These are phyloP conservation scores for Luvunga scandens DNA, from an alignment of 345 rosid genomes.

Conservation along the genomic window DNA sequence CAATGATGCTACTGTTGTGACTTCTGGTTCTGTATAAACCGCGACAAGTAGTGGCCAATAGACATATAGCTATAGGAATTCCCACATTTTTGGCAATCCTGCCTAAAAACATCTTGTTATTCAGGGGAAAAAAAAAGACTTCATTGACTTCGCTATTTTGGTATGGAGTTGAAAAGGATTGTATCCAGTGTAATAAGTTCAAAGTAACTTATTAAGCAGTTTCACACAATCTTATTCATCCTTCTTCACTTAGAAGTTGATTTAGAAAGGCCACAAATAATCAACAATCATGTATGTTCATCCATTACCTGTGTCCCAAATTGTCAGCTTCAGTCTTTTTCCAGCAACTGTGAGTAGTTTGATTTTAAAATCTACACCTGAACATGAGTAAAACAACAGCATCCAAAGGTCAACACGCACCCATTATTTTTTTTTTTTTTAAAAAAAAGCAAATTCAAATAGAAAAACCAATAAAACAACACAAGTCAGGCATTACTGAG, in stretches of 20 bases:
- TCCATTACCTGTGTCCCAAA: slow-evolving; percentile 90
- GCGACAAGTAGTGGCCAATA: neutral
- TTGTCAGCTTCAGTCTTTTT: slow-evolving; percentile 81
- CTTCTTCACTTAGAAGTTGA: neutral
- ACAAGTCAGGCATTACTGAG: neutral
- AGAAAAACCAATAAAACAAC: no score
- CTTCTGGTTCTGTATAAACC: neutral
- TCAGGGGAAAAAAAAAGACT: neutral
- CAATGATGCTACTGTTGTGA: neutral
- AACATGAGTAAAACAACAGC: slow-evolving; percentile 8
- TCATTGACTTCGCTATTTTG: neutral
- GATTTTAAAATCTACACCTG: slow-evolving; percentile 97
- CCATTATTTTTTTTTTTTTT: no score
- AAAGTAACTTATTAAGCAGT: neutral
- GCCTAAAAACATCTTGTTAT: neutral
- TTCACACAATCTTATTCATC: neutral
- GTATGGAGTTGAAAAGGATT: neutral
- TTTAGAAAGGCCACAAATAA: neutral
- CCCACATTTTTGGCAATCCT: neutral
- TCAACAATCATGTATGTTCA: neutral
- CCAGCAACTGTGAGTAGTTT: slow-evolving; percentile 66
- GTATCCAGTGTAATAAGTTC: neutral
- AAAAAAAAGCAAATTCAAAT: neutral
- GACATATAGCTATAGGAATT: neutral
- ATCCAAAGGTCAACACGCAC: neutral